Evolutionary conservation across 345 rosid species (phyloP).

Genomic region (Brassica rapa): DNA sequence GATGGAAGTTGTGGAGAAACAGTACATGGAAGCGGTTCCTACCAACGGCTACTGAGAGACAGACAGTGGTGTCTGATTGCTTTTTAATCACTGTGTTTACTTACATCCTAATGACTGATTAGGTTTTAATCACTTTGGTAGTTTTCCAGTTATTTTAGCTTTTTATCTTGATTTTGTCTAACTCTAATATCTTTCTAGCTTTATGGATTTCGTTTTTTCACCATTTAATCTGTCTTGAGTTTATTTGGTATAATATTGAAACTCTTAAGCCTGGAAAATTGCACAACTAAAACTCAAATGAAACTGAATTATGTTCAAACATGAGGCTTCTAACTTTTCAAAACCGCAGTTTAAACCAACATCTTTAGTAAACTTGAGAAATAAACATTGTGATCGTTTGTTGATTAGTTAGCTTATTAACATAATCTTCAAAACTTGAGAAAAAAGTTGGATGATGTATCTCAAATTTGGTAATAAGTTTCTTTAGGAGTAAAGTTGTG

Average conservation of each 20-base stretch:
- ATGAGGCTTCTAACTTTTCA: not conserved
- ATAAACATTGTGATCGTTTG: not conserved
- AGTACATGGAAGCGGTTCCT: constrained; percentile 54
- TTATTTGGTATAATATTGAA: too few relatives aligned
- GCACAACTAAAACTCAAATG: not conserved
- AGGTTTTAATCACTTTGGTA: too few relatives aligned
- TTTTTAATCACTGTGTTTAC: not conserved
- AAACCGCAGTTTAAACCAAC: not conserved
- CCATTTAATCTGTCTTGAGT: too few relatives aligned
- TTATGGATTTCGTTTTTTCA: constrained; percentile 2
- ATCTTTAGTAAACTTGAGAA: not conserved
- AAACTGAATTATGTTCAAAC: not conserved
- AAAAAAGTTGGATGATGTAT: too few relatives aligned
- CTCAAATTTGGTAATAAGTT: too few relatives aligned
- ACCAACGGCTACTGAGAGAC: constrained; percentile 33
- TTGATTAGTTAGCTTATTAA: not conserved
- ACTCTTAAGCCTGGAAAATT: not conserved
- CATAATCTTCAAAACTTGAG: not conserved
- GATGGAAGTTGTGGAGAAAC: constrained; percentile 67
- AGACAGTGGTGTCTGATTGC: not conserved
- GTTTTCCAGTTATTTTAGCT: not conserved
- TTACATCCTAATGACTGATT: too few relatives aligned
- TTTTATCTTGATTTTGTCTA: constrained; percentile 25
- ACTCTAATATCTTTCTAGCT: constrained; percentile 26
- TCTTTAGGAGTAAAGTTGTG: too few relatives aligned